Percentiles rank a stretch among this genome's conserved stretches.
Evolutionary conservation across 345 rosid genomes (phyloP).

Genomic region (Eucalyptus caleyi): DNA sequence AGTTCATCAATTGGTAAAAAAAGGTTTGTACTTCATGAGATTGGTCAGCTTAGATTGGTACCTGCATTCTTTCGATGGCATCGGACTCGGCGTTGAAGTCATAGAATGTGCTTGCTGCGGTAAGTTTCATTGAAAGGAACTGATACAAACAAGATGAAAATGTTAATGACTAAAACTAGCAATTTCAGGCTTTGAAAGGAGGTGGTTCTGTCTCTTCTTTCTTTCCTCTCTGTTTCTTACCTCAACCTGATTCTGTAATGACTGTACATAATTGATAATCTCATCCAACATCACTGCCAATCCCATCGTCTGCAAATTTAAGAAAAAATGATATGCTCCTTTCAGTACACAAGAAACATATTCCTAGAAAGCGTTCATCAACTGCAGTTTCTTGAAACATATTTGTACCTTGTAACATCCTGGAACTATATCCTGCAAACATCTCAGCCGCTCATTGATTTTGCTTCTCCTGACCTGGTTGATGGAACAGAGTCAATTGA

Average conservation of each 20-base stretch:
- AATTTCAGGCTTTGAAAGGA: not conserved
- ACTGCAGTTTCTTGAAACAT: not conserved
- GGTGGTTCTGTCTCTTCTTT: not conserved
- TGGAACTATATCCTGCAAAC: constrained; percentile 41
- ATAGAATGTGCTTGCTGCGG: constrained; percentile 63
- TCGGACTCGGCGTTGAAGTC: constrained; percentile 67
- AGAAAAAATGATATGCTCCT: not conserved
- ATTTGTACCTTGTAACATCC: constrained; percentile 38
- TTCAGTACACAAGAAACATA: not conserved
- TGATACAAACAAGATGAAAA: constrained; percentile 10
- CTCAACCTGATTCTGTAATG: constrained; percentile 61
- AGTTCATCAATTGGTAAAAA: not conserved
- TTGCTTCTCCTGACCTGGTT: constrained; percentile 38
- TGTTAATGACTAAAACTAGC: not conserved
- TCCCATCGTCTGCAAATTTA: constrained; percentile 44
- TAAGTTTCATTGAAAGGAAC: constrained; percentile 88
- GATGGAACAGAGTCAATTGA: not conserved
- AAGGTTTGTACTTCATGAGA: not conserved
- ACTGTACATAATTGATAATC: constrained; percentile 55
- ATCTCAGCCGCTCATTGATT: constrained; percentile 34
- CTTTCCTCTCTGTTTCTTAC: constrained; percentile 2
- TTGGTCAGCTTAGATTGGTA: not conserved
- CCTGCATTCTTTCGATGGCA: constrained; percentile 49
- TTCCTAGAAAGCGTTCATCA: not conserved
- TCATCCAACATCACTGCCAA: constrained; percentile 65